Base-by-base conservation (phyloP, 1,139 yeast genomes). In the Debaryomycetaceae sp. region DNA sequence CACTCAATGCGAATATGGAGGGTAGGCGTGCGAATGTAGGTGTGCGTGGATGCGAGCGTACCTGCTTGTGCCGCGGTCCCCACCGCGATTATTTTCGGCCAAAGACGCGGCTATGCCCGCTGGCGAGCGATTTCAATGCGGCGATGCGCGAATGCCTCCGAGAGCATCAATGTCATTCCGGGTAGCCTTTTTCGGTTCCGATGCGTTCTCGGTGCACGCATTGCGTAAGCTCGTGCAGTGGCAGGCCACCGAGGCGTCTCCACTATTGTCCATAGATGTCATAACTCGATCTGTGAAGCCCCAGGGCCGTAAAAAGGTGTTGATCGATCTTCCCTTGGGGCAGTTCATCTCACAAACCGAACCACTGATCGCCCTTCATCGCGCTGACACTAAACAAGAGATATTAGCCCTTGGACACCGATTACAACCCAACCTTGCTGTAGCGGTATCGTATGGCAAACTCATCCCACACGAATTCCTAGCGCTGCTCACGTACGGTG, bases 361-460 rank as follows among this genome's bases (percentile, higher is more conserved):
- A n/a, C n/a, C n/a, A n/a, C n/a, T n/a, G n/a, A n/a, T n/a, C n/a
- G 74, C 80, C 3, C 50, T 80, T 2, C 50, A 65, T 5, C 49
- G 83, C 25, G 93, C 89, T 2, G 95, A 86, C 37, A 47, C 71
- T 0, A 50, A 56, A 1, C 35, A 48, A 0, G 89, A 85, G 19
- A 76, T 88, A 33, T 37, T 54, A n/a, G 48, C 45, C 0, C 24
- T 63, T 1, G 33, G 48, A 11, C 34, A 35, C 0, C 8, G 38
- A 1, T 38, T 48, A 2, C 37, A 50, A 2, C 83, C 70, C 47
- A 74, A 83, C 42, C 51, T 88, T 42, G 81, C 88, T 0, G 66
- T 91, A 16, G 96, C 97, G 0, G 97, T 88, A 1, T 86, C 96
- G 0, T 91, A 78, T 50, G 98, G 98, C 0, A 67, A 66, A 32